Evolutionary conservation across 768 basidiomycete species (phyloP).

Genomic region (Pleurotus cornucopiae): DNA sequence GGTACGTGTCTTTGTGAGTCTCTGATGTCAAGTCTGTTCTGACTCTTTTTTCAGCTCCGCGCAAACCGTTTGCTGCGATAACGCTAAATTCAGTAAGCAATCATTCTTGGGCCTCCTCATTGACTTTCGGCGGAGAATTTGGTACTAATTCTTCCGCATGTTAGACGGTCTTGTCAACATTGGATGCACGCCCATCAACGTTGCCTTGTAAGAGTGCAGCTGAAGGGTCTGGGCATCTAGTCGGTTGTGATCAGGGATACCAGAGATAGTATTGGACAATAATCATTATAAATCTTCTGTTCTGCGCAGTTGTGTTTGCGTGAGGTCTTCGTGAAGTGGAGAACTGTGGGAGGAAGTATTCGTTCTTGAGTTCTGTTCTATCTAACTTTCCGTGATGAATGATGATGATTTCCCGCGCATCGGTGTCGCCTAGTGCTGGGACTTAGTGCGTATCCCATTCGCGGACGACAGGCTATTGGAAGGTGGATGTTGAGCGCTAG

Average conservation of each 20-base stretch:
- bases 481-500: too few relatives aligned
- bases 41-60: neutral
- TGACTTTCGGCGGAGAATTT: neutral
- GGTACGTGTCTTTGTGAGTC: neutral
- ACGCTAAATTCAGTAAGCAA: neutral
- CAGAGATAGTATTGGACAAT: neutral
- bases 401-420: too few relatives aligned
- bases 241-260: too few relatives aligned
- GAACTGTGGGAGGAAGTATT: too few relatives aligned
- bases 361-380: too few relatives aligned
- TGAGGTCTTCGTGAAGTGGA: neutral
- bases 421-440: too few relatives aligned
- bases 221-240: too few relatives aligned
- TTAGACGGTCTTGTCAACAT: neutral
- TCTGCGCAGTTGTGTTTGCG: neutral
- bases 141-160: neutral
- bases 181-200: neutral
- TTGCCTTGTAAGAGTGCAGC: neutral
- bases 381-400: too few relatives aligned
- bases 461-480: too few relatives aligned
- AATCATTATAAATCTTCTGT: neutral
- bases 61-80: neutral
- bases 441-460: too few relatives aligned
- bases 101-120: neutral
- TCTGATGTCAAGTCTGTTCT: neutral